These are phyloP conservation scores for Podochytrium sp. DNA, from an alignment of 192 early-diverging fungal species.

Conservation along the genomic window DNA sequence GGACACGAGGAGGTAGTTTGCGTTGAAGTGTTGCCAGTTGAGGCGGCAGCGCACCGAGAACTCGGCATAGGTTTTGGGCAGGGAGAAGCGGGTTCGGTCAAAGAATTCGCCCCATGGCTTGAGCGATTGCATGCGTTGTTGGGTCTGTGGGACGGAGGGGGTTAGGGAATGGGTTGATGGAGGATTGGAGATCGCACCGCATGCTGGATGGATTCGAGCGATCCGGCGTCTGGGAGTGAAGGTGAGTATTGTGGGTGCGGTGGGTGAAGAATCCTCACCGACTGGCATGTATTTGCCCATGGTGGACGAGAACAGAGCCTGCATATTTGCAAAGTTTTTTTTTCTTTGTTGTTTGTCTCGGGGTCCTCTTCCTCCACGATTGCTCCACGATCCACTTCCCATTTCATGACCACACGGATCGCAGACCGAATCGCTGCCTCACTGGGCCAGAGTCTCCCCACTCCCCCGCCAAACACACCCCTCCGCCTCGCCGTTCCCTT, in stretches of 20 bases:
- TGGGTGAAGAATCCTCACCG: neutral
- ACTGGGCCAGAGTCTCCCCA: too few relatives aligned
- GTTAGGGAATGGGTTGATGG: neutral
- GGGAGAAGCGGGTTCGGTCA: conserved; percentile 39
- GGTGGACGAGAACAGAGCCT: neutral
- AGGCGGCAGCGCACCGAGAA: conserved; percentile 38
- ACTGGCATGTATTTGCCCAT: conserved; percentile 19
- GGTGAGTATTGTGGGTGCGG: neutral
- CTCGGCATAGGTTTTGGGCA: conserved; percentile 25
- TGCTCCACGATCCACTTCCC: too few relatives aligned
- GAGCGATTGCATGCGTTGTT: conserved; percentile 29
- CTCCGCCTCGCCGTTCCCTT: too few relatives aligned
- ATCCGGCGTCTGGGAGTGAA: neutral
- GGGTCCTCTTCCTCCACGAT: neutral
- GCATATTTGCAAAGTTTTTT: conserved; percentile 3
- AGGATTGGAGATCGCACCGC: neutral
- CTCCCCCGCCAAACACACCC: too few relatives aligned
- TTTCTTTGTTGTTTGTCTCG: neutral
- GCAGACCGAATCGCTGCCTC: neutral
- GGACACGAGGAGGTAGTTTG: conserved; percentile 53
- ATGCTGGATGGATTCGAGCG: conserved; percentile 7
- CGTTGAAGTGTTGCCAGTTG: conserved; percentile 51
- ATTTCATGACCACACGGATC: too few relatives aligned
- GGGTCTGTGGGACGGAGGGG: neutral
- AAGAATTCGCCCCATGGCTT: conserved; percentile 46